Evolutionary conservation across 192 early-diverging fungal species (phyloP), one percentile per base, ranked within the genome.

Genomic region (Mortierella alpina): DNA sequence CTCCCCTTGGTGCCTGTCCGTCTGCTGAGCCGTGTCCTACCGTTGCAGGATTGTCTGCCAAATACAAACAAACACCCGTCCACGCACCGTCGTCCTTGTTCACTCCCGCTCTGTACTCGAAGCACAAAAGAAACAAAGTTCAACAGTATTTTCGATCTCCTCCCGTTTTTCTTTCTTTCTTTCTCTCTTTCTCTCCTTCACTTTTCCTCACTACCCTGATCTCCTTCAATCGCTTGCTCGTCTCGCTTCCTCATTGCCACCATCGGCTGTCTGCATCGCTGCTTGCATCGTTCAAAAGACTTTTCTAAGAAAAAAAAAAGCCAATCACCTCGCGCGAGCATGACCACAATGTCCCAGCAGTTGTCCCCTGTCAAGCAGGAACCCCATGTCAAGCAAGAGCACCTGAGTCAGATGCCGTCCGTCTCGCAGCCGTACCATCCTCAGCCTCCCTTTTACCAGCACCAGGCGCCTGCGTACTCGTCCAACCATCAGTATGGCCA

Each of bases 381-480:
- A 20, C 72, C 72, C 44, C 58, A 66, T 17, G 59, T 74, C 72
- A 74, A 74, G 72, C 55, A 66, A 22, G 72, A 74, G 48, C 47
- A 55, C 22, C 31, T 58, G 13, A 22, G 23, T 20, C 62, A 73
- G 62, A 31, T 41, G 17, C 55, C 56, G 23, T 44, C 15, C 49
- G 13, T 73, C 45, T 59, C 63, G 6, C 63, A 54, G 39, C 31
- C 63, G 8, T 55, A 72, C 40, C 70, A 72, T 18, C 52, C 45
- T 7, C 60, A 45, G 61, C 44, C 50, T 18, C 40, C 70, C 7
- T 61, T 47, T 39, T 64, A 63, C 20, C 57, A 59, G 22, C 67
- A 60, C 10, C 51, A 59, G 8, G 53, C 22, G 31, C 39, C 58
- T 40, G 39, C 59, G 2, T 62, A 57, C 23, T 54, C 69, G 40